Conservation (phyloP, 2,329 filamentous ascomycete genomes). For the Alternaria sp. region DNA sequence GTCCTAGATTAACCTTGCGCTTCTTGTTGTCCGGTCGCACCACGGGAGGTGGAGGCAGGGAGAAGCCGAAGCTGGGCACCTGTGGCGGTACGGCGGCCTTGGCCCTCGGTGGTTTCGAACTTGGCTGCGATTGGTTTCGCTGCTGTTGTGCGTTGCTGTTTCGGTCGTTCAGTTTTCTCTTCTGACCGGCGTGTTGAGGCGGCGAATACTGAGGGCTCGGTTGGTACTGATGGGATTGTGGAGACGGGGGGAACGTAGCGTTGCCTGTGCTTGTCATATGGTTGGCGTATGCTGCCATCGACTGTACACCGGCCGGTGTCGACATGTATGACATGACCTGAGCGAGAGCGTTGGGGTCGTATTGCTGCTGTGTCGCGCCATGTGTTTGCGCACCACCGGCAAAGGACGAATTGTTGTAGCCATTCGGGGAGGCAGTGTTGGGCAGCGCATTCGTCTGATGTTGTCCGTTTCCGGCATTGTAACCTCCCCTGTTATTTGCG, state of each 20-base stretch:
- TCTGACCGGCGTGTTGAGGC: constrained; percentile 32
- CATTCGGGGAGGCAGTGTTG: background rate
- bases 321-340: constrained; percentile 41
- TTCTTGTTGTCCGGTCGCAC: constrained; percentile 64
- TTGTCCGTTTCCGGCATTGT: constrained; percentile 9
- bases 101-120: constrained; percentile 40
- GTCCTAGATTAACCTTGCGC: constrained; percentile 72
- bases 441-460: constrained; percentile 8
- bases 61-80: constrained; percentile 47
- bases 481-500: constrained; percentile 10
- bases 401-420: constrained; percentile 25
- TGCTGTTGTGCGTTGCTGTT: constrained; percentile 14
- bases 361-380: constrained; percentile 16
- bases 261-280: constrained; percentile 21
- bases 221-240: constrained; percentile 11
- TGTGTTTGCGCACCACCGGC: constrained; percentile 10
- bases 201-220: constrained; percentile 19
- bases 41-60: constrained; percentile 27
- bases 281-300: constrained; percentile 35
- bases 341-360: constrained; percentile 32
- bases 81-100: constrained; percentile 44
- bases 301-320: constrained; percentile 37
- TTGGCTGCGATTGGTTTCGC: constrained; percentile 17
- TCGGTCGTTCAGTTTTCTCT: constrained; percentile 37
- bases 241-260: constrained; percentile 3